These are phyloP conservation scores for Carex parvula DNA, from an alignment of 176 grass and related monocot species.

Conservation along the genomic window DNA sequence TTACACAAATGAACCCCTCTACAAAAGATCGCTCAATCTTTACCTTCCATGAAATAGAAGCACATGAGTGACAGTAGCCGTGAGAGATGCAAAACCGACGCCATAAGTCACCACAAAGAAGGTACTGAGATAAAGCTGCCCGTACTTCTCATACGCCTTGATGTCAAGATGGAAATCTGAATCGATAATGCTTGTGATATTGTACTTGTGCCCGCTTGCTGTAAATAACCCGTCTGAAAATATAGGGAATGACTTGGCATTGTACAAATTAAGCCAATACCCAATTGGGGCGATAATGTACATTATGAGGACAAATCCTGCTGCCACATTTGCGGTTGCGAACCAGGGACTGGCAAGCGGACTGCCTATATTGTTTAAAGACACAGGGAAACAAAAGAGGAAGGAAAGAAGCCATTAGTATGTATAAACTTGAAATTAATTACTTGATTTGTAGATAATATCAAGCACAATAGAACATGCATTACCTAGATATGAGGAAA, in stretches of 20 bases:
- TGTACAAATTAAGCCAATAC: slow-evolving; percentile 78
- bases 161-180: slow-evolving; percentile 68
- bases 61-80: slow-evolving; percentile 69
- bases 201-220: slow-evolving; percentile 46
- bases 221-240: slow-evolving; percentile 83
- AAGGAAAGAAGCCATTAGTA: background rate
- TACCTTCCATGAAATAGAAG: slow-evolving; percentile 93
- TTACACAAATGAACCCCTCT: background rate
- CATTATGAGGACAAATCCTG: slow-evolving; percentile 64
- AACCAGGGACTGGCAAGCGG: slow-evolving; percentile 98
- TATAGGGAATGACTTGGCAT: slow-evolving; percentile 70
- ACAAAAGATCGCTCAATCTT: background rate
- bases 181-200: slow-evolving; percentile 71
- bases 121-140: slow-evolving; percentile 68
- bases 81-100: slow-evolving; percentile 78
- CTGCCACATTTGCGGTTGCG: slow-evolving; percentile 76
- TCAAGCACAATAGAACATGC: background rate
- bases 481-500: slow-evolving; percentile 68
- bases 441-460: background rate
- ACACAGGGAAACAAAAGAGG: background rate
- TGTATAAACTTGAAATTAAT: background rate
- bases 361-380: slow-evolving; percentile 29
- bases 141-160: slow-evolving; percentile 60
- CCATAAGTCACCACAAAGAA: slow-evolving; percentile 78
- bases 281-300: slow-evolving; percentile 59